phyloP scores from a whole-genome alignment of 179 eudicot species.

The Carnegiea gigantea region DNA sequence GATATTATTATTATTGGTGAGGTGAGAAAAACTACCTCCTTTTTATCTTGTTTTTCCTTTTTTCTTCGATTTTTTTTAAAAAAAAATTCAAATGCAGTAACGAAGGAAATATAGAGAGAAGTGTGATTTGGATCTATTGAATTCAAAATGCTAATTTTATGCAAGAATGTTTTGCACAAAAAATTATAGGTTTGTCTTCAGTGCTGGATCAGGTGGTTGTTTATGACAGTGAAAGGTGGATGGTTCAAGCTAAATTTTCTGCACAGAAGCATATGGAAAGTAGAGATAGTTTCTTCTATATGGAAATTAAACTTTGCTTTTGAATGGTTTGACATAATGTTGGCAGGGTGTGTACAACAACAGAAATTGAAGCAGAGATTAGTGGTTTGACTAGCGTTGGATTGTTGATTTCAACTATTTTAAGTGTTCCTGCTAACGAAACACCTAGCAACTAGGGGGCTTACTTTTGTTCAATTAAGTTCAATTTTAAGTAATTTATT shows the following conservation, averaged over 20 bases:
- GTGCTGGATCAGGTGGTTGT: neutral
- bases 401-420: no score
- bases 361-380: no score
- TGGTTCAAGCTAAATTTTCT: neutral
- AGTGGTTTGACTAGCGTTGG: no score
- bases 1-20: no score
- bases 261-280: neutral
- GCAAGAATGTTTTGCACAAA: neutral
- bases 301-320: neutral
- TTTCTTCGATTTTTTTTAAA: neutral
- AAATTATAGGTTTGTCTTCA: neutral
- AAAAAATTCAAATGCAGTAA: neutral
- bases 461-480: no score
- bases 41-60: neutral
- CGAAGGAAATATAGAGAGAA: neutral
- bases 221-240: neutral
- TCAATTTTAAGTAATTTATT: no score
- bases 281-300: neutral
- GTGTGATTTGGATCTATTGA: neutral
- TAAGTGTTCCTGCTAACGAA: no score
- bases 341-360: neutral
- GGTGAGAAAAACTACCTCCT: no score
- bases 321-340: neutral
- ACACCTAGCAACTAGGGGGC: no score
- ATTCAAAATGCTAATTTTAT: neutral